Conservation (phyloP, 768 basidiomycete species). For the Calvatia gigantea region DNA sequence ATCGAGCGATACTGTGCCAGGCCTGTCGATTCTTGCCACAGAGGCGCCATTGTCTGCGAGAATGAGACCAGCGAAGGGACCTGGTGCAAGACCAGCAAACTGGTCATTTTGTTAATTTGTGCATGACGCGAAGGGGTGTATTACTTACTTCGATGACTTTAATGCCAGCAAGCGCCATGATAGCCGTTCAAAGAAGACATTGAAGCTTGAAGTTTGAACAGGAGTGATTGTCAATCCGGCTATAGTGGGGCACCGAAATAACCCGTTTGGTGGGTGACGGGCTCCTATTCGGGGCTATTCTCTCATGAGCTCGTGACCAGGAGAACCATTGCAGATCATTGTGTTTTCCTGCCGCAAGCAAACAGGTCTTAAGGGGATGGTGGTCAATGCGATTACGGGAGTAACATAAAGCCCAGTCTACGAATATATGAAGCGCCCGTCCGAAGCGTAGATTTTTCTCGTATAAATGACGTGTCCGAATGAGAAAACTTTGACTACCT, state of each 20-base stretch:
- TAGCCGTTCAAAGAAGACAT: background rate
- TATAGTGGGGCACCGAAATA: conserved; percentile 16
- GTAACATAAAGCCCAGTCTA: too few relatives aligned
- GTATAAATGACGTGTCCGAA: background rate
- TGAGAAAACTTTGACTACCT: background rate
- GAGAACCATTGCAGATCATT: too few relatives aligned
- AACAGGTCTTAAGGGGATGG: too few relatives aligned
- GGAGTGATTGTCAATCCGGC: conserved; percentile 13
- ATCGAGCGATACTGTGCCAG: conserved; percentile 36
- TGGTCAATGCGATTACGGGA: too few relatives aligned
- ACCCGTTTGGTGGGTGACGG: background rate
- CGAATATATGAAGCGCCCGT: too few relatives aligned
- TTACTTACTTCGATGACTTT: conserved; percentile 46
- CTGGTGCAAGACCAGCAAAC: conserved; percentile 84
- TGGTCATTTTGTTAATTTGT: conserved; percentile 21
- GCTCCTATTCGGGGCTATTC: too few relatives aligned
- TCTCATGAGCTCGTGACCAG: too few relatives aligned
- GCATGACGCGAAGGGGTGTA: background rate
- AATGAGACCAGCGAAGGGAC: conserved; percentile 73
- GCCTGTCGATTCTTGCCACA: conserved; percentile 72
- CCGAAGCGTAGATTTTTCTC: too few relatives aligned
- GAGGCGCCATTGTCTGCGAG: conserved; percentile 79
- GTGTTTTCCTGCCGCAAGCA: too few relatives aligned
- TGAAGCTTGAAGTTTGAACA: background rate
- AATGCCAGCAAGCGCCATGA: conserved; percentile 47